A percentile compares a stretch with the other conserved stretches of the same genome.
Evolutionary conservation across 345 rosid species (phyloP).

Genomic region (Populus tremula): DNA sequence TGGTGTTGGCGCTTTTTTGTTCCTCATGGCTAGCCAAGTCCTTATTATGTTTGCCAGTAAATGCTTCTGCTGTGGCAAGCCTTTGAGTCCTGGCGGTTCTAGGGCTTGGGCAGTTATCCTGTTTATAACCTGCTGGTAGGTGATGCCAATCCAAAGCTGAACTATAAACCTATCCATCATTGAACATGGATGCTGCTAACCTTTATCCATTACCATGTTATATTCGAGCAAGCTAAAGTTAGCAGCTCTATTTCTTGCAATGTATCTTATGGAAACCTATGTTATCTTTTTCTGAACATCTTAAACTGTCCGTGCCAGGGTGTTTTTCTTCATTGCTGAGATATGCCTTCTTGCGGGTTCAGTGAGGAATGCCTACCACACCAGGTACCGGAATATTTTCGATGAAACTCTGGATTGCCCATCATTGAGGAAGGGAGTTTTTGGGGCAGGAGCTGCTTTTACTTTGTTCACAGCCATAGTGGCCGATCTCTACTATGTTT

Average conservation of each 20-base stretch:
- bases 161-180: background rate
- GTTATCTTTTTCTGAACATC: background rate
- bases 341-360: conserved; percentile 86
- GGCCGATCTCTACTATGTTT: conserved; percentile 72
- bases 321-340: conserved; percentile 74
- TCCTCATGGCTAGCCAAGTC: conserved; percentile 67
- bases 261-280: background rate
- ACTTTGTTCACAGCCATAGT: conserved; percentile 66
- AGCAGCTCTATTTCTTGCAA: background rate
- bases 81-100: conserved; percentile 76
- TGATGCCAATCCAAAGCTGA: background rate
- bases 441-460: conserved; percentile 89
- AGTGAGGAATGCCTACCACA: conserved; percentile 88
- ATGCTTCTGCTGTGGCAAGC: conserved; percentile 91
- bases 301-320: conserved; percentile 12
- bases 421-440: conserved; percentile 87
- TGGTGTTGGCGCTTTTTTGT: conserved; percentile 79
- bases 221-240: background rate
- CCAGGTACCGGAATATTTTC: conserved; percentile 74
- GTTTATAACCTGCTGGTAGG: conserved; percentile 84
- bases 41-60: conserved; percentile 82
- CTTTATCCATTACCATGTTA: background rate
- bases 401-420: conserved; percentile 65
- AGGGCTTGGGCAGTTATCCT: conserved; percentile 84
- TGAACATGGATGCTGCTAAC: background rate